Evolutionary conservation across 441 rosid species (phyloP), one percentile per base, ranked within the genome.

Genomic region (Kokia cookei): DNA sequence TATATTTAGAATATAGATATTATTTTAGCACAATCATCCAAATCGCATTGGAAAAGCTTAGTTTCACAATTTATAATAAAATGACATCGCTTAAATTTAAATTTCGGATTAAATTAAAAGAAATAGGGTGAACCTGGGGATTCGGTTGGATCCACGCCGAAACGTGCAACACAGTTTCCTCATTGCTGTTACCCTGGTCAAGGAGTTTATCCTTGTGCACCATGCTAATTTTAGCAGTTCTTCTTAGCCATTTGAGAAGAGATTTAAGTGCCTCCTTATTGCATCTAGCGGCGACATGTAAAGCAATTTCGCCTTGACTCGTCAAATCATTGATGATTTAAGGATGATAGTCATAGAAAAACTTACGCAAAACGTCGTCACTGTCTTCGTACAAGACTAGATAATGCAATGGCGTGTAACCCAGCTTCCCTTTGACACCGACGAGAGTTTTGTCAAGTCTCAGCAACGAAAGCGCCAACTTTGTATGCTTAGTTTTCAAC

Each of bases 321-420:
- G 76, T 82, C 5, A 79, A 76, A 57, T 80, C 82, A 68, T 32
- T 1, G 37, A 47, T 42, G 13, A 62, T 62, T 35, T 47, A 35
- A 5, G 8, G 0, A n/a, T 22, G 14, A 48, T 70, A 82, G 35
- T 61, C 72, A 2, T 73, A 2, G 12, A 62, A 45, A 35, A 62
- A 60, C 22, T 1, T 0, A 7, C 0, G 0, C 65, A 62, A 35
- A 62, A 1, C 1, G 8, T 3, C 5, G 2, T 1, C 0, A 0
- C 35, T 0, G 0, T 3, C 15, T 35, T 35, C 47, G 3, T 35
- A 15, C 66, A 7, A 3, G 19, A 3, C 66, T 15, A 62, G 7
- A 19, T n/a, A 32, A 35, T 62, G 66, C 0, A 62, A 15, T 15
- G 47, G 47, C 35, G 66, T 62, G 22, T 35, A 62, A 35, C 47